Evolutionary conservation across 1,284 basidiomycete species (phyloP).

Genomic region (Puccinia brachypodii): DNA sequence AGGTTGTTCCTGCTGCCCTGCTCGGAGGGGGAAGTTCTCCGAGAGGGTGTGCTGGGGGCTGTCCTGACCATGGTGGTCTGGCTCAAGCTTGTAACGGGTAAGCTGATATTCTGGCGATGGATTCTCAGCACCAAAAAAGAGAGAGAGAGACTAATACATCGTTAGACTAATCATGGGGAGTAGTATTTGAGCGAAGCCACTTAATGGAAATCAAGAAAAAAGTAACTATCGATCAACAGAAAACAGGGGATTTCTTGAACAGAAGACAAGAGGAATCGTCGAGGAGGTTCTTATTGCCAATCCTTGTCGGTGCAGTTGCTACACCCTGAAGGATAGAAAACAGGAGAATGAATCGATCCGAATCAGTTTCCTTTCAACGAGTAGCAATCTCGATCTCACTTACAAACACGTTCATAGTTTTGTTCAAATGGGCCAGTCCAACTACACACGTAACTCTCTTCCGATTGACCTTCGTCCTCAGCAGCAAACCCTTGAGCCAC

Average conservation of each 20-base stretch:
- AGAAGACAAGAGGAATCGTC: not conserved
- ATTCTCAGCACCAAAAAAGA: no score
- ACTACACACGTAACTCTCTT: not conserved
- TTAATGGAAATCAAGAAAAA: no score
- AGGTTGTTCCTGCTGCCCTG: not conserved
- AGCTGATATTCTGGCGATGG: no score
- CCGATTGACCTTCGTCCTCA: not conserved
- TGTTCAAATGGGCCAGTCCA: conserved; percentile 3
- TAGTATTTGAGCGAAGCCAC: no score
- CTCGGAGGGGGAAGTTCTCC: not conserved
- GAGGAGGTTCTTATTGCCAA: not conserved
- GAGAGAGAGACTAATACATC: no score
- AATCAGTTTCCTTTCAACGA: not conserved
- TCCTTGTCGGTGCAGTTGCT: not conserved
- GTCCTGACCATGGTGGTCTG: conserved; percentile 2
- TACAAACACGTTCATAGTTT: conserved; percentile 10
- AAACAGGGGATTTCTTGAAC: no score
- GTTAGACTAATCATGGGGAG: no score
- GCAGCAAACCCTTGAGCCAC: not conserved
- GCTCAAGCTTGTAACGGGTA: no score
- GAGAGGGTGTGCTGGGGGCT: not conserved
- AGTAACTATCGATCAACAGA: no score
- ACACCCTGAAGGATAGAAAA: not conserved
- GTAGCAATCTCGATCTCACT: no score
- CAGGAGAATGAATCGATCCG: not conserved